phyloP scores from a whole-genome alignment of 257 asterid species.

The Nicotiana noctiflora region DNA sequence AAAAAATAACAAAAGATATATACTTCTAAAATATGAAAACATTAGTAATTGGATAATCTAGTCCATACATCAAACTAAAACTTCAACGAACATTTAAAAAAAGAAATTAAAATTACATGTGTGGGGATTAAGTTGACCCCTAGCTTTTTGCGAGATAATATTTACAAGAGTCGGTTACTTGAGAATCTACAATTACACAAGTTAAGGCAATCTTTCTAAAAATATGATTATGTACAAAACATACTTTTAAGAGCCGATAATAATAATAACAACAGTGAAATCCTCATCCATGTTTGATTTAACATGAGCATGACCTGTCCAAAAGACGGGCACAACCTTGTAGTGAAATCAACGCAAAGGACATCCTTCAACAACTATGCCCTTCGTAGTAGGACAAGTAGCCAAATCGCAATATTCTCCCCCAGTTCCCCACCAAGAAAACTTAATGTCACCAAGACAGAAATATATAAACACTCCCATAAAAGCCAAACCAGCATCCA shows the following conservation, averaged over 20 bases:
- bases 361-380: neutral
- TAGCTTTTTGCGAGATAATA: neutral
- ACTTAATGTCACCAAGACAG: neutral
- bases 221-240: neutral
- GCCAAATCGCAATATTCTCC: conserved; percentile 9
- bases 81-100: neutral
- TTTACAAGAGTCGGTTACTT: neutral
- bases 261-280: neutral
- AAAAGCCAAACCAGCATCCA: too few species aligned
- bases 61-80: neutral
- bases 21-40: neutral
- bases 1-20: neutral
- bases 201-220: neutral
- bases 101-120: neutral
- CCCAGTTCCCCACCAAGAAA: neutral
- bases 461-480: too few species aligned
- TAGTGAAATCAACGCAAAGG: neutral
- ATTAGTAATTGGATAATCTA: neutral
- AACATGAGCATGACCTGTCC: neutral
- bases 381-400: neutral
- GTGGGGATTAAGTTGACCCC: neutral
- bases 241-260: neutral
- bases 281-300: neutral
- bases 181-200: neutral
- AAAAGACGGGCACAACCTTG: neutral